These are phyloP conservation scores for Paraurostyla sp. DNA, from an alignment of 73 alveolate species.

Conservation along the genomic window DNA sequence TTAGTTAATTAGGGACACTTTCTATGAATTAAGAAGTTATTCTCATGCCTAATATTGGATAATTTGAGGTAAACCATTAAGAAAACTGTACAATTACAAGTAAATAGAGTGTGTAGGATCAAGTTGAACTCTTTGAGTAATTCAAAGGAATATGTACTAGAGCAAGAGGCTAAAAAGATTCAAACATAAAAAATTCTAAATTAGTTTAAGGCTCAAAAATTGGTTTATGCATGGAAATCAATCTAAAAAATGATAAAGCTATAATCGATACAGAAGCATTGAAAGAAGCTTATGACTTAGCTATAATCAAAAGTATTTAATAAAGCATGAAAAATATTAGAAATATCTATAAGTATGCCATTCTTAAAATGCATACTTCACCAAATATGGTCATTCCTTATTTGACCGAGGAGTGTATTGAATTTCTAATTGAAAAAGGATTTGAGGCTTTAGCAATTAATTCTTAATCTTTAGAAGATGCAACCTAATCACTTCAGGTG, in stretches of 20 bases:
- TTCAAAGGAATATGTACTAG: background rate
- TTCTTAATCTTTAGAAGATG: no score
- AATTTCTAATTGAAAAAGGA: background rate
- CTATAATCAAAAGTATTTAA: slow-evolving; percentile 7
- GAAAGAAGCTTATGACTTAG: slow-evolving; percentile 1
- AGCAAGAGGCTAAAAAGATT: background rate
- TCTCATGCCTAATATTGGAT: slow-evolving; percentile 11
- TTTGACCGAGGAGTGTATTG: no score
- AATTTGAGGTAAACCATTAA: background rate
- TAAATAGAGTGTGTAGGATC: background rate
- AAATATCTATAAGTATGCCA: background rate
- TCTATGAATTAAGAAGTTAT: slow-evolving; percentile 38
- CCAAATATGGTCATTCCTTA: no score
- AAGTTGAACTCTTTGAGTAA: background rate
- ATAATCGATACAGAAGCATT: background rate
- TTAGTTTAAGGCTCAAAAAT: background rate
- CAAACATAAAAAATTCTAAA: background rate
- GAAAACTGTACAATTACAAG: background rate
- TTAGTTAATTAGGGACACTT: slow-evolving; percentile 5
- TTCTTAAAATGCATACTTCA: background rate
- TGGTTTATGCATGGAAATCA: slow-evolving; percentile 27
- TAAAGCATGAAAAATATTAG: slow-evolving; percentile 23
- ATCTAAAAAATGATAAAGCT: background rate
- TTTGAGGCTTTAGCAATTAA: background rate
- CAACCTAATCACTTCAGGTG: no score